Evolutionary conservation across 2,329 filamentous ascomycete genomes (phyloP).

Genomic region (Raffaelea ambrosiae): DNA sequence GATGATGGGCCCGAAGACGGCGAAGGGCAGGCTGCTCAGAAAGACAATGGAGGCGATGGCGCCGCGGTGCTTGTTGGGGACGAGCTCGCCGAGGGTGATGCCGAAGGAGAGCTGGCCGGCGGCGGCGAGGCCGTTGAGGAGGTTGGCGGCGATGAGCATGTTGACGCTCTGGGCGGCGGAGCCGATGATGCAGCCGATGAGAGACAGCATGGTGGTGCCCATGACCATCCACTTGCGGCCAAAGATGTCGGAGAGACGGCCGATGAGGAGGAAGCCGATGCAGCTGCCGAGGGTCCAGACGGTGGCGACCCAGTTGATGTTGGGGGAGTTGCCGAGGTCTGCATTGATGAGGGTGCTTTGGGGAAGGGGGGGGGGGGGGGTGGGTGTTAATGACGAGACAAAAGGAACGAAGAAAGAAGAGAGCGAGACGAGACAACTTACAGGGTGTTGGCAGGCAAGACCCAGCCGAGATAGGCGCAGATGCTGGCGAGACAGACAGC

Average conservation of each 20-base stretch:
- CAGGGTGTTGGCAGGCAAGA: conserved; percentile 26
- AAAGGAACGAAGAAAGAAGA: neutral
- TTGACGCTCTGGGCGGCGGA: conserved; percentile 24
- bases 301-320: conserved; percentile 24
- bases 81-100: conserved; percentile 32
- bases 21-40: conserved; percentile 29
- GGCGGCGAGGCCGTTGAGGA: conserved; percentile 28
- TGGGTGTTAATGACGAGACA: neutral
- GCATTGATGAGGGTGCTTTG: conserved; percentile 20
- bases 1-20: conserved; percentile 36
- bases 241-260: conserved; percentile 33
- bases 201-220: conserved; percentile 20
- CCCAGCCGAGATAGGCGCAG: conserved; percentile 25
- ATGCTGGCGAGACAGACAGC: conserved; percentile 25
- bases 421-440: conserved; percentile 8
- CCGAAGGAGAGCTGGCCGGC: conserved; percentile 32
- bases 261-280: conserved; percentile 30
- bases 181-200: conserved; percentile 30
- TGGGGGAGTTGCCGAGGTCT: conserved; percentile 21
- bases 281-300: conserved; percentile 29
- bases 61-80: conserved; percentile 32
- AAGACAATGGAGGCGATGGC: conserved; percentile 28
- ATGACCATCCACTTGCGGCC: conserved; percentile 33
- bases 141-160: conserved; percentile 27
- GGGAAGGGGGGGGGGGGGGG: too few species aligned